Conservation (phyloP, 768 basidiomycete species). For the Mycena vulgaris region DNA sequence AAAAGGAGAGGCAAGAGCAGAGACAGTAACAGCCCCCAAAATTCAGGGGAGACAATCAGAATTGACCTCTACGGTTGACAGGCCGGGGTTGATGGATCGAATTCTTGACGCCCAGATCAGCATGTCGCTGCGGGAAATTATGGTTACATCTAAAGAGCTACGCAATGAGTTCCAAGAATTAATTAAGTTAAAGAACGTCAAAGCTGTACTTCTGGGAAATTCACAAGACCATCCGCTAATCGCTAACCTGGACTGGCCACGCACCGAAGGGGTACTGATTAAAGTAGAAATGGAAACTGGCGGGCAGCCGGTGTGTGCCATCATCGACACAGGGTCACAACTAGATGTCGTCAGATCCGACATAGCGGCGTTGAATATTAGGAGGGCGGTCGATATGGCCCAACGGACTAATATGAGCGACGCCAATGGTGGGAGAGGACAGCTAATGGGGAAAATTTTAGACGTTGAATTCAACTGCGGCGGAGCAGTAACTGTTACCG, state of each 20-base stretch:
- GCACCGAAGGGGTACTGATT: not conserved
- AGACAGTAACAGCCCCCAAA: too few species aligned
- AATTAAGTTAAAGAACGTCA: conserved; percentile 2
- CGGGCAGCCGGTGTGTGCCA: not conserved
- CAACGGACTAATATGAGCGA: not conserved
- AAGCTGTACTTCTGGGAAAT: not conserved
- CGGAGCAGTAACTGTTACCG: not conserved
- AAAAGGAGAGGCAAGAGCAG: too few species aligned
- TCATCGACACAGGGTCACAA: not conserved
- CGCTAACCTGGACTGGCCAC: not conserved
- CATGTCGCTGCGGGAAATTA: not conserved
- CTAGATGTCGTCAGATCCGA: not conserved
- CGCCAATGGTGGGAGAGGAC: not conserved
- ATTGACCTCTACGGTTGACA: not conserved
- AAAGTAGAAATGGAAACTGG: not conserved
- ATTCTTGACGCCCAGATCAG: not conserved
- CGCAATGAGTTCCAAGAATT: not conserved
- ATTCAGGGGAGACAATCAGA: not conserved
- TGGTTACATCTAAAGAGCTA: not conserved
- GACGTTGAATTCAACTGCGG: not conserved
- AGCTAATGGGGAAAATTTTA: not conserved
- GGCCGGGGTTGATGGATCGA: not conserved
- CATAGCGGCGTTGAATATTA: not conserved
- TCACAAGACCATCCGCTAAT: not conserved
- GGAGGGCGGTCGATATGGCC: not conserved